Percentiles rank a stretch among this genome's conserved stretches.
These are phyloP conservation scores for Trypethelium eluteriae DNA, from an alignment of 495 filamentous ascomycete species.

Conservation along the genomic window DNA sequence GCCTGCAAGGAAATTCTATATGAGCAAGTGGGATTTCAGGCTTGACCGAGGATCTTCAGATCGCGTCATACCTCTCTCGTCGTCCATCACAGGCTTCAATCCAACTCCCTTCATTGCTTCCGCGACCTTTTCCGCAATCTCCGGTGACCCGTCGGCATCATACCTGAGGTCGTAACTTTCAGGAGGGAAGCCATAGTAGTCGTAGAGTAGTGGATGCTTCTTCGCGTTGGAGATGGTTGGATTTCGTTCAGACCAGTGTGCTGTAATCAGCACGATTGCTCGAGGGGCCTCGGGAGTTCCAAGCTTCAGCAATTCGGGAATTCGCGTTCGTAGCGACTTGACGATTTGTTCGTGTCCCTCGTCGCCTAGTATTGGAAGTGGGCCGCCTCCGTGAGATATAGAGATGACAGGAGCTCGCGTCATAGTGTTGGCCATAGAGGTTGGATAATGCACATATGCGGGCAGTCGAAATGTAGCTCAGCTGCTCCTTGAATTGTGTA, in stretches of 20 bases:
- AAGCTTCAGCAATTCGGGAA: constrained; percentile 36
- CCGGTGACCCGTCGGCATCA: constrained; percentile 36
- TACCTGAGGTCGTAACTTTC: constrained; percentile 39
- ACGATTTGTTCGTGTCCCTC: constrained; percentile 32
- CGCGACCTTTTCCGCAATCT: constrained; percentile 34
- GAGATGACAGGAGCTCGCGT: constrained; percentile 36
- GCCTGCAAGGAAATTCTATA: constrained; percentile 16
- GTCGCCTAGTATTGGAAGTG: constrained; percentile 39
- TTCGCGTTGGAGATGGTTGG: constrained; percentile 34
- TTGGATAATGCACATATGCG: neutral
- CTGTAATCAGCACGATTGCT: constrained; percentile 39
- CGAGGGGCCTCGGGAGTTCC: constrained; percentile 33
- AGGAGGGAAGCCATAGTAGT: constrained; percentile 39
- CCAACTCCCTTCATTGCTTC: constrained; percentile 27
- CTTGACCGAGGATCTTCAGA: neutral
- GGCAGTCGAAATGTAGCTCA: neutral
- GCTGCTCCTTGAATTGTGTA: neutral
- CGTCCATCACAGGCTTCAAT: constrained; percentile 28
- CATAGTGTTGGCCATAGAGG: constrained; percentile 22
- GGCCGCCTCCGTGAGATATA: constrained; percentile 41
- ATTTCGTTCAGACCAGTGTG: constrained; percentile 36
- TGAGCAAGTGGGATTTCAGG: neutral
- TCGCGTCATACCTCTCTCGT: constrained; percentile 21
- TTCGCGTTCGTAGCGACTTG: constrained; percentile 30
- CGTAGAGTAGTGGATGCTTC: constrained; percentile 36